These are phyloP conservation scores for Coemansia sp. DNA, from an alignment of 192 early-diverging fungal species.

Conservation along the genomic window DNA sequence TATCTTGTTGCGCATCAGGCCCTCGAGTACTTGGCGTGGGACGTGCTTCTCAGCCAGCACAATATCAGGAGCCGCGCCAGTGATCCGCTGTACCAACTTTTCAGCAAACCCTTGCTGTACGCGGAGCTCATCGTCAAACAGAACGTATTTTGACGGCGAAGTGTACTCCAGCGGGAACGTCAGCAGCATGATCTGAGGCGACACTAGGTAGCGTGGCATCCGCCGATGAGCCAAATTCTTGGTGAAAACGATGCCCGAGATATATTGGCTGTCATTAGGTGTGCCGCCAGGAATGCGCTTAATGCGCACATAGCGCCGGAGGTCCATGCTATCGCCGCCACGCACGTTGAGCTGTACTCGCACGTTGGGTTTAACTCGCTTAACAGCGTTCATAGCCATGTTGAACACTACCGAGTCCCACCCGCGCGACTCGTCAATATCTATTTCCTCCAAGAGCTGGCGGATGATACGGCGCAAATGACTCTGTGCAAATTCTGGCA, in stretches of 20 bases:
- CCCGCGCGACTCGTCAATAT: slow-evolving; percentile 51
- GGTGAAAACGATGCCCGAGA: slow-evolving; percentile 91
- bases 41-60: slow-evolving; percentile 83
- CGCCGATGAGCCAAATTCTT: slow-evolving; percentile 90
- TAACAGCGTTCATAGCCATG: slow-evolving; percentile 36
- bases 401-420: slow-evolving; percentile 43
- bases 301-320: slow-evolving; percentile 90
- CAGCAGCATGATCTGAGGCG: slow-evolving; percentile 85
- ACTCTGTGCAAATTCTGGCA: slow-evolving; percentile 52
- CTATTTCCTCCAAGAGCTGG: slow-evolving; percentile 71
- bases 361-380: slow-evolving; percentile 23
- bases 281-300: slow-evolving; percentile 91
- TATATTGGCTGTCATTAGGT: slow-evolving; percentile 78
- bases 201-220: slow-evolving; percentile 70
- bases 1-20: slow-evolving; percentile 78
- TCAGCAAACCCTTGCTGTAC: slow-evolving; percentile 85
- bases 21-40: slow-evolving; percentile 83
- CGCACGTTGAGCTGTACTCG: slow-evolving; percentile 60
- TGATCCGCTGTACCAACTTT: slow-evolving; percentile 78
- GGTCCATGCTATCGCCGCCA: slow-evolving; percentile 83
- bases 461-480: slow-evolving; percentile 72
- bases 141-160: slow-evolving; percentile 73
- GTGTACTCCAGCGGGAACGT: slow-evolving; percentile 79
- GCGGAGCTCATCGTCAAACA: slow-evolving; percentile 77
- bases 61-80: slow-evolving; percentile 74